Conservation (phyloP, 2,329 filamentous ascomycete genomes). For the Paraphoma chrysanthemicola region DNA sequence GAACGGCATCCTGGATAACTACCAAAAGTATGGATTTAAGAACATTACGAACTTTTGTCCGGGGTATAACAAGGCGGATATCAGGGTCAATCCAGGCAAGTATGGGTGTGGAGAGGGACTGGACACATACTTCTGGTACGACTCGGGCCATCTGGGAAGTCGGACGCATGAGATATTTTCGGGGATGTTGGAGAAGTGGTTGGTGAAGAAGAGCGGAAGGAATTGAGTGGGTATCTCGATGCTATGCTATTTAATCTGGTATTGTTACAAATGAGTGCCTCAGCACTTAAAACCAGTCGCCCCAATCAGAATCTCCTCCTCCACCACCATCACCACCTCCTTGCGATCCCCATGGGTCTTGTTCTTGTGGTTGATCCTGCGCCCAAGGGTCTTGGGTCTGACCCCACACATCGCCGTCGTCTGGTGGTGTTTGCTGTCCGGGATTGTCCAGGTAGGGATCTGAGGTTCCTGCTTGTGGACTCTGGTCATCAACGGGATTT, state of each 20-base stretch:
- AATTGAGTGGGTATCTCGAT: not conserved
- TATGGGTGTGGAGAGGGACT: conserved; percentile 55
- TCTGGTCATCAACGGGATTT: conserved; percentile 28
- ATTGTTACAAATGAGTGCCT: not conserved
- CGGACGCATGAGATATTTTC: conserved; percentile 51
- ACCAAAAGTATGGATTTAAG: conserved; percentile 51
- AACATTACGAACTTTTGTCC: conserved; percentile 57
- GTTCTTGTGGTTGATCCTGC: conserved; percentile 23
- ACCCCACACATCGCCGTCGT: conserved; percentile 38
- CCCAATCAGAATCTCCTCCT: conserved; percentile 30
- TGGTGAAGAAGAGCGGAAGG: conserved; percentile 13
- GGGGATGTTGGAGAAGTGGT: conserved; percentile 22
- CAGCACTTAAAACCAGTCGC: conserved; percentile 28
- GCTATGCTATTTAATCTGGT: not conserved
- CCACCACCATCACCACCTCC: conserved; percentile 30
- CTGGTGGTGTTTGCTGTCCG: conserved; percentile 26
- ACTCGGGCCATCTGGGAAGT: conserved; percentile 56
- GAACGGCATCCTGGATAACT: conserved; percentile 52
- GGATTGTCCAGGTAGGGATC: conserved; percentile 28
- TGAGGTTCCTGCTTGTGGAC: conserved; percentile 26
- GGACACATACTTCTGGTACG: conserved; percentile 57
- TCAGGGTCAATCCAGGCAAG: conserved; percentile 49
- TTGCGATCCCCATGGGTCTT: conserved; percentile 38
- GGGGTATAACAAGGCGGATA: conserved; percentile 56
- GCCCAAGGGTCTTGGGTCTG: conserved; percentile 34